Conservation (phyloP, 2,329 filamentous ascomycete genomes). For the Lachnellula suecica region DNA sequence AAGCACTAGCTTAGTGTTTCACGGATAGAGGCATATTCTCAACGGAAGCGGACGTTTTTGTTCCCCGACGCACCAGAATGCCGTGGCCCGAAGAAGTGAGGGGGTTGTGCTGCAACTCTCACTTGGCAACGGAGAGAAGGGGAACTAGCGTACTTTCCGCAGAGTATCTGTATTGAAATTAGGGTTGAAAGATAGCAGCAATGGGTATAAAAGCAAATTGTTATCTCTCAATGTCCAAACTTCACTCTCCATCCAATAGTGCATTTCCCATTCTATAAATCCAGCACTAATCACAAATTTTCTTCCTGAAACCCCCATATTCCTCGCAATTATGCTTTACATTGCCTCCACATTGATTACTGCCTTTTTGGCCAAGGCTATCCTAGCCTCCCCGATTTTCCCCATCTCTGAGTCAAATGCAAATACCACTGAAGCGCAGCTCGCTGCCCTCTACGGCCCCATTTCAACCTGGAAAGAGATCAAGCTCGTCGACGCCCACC, state of each 20-base stretch:
- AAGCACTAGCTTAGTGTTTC: neutral
- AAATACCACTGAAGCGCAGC: neutral
- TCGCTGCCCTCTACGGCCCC: neutral
- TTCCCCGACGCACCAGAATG: neutral
- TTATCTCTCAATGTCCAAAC: neutral
- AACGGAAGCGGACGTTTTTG: neutral
- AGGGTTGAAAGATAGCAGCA: too few relatives aligned
- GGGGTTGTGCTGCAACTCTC: neutral
- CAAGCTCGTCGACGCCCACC: neutral
- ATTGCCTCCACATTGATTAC: neutral
- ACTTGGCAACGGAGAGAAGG: neutral
- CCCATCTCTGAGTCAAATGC: too few relatives aligned
- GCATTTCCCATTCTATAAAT: neutral
- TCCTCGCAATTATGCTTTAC: neutral
- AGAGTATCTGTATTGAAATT: neutral
- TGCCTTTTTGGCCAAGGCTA: neutral
- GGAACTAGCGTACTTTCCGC: neutral
- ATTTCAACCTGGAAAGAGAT: neutral
- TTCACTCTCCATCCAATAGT: neutral
- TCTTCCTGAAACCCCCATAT: neutral
- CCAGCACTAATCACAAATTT: neutral
- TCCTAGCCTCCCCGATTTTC: neutral
- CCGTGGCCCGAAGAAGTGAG: neutral
- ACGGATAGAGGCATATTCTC: neutral
- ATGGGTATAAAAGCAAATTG: neutral